Evolutionary conservation across 768 basidiomycete genomes (phyloP), one percentile per base, ranked within the genome.

Genomic region (Cystofilobasidium ferigula): DNA sequence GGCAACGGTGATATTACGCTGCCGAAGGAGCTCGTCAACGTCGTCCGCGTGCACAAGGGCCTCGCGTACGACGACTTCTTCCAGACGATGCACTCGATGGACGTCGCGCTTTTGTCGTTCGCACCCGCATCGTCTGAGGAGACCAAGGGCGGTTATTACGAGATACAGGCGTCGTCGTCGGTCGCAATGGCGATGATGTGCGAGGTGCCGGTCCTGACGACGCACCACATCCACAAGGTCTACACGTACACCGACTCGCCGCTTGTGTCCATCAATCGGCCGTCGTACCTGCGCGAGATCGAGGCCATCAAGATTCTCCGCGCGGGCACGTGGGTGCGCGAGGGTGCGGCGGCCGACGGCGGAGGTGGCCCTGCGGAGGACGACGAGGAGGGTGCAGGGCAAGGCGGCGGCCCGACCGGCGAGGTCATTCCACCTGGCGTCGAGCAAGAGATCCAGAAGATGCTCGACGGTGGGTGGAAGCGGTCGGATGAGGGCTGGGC

Each of bases 91-190:
- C 72, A 72, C 22, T 47, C 70, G 26, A 77, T 78, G 76, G 78
- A 80, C 62, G 72, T 80, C 51, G 78, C 78, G 45, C 69, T 80
- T 5, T 77, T 78, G 4, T 78, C 79, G n/a, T 79, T 80, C 60
- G 74, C 45, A 2, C n/a, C 35, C n/a, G 51, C 51, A 36, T 38
- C 35, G 18, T 20, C 30, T 3, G 57, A 57, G 35, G 38, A 36
- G 57, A 57, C 57, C 34, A 36, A 57, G 13, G 35, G 38, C 34
- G 57, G 57, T 20, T 57, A 79, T 70, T 78, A 76, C 54, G 74
- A 74, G 16, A 66, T 67, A 10, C 78, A 79, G 61, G 78, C 79
- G 14, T 79, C 78, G 64, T 80, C 79, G 12, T 78, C 77, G 1
- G 75, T 78, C 30, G 77, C 75, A 2, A 76, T 79, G 74, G 76